Evolutionary conservation across 352 stramenopile genomes (phyloP).

Genomic region (Pythium sukuiense): DNA sequence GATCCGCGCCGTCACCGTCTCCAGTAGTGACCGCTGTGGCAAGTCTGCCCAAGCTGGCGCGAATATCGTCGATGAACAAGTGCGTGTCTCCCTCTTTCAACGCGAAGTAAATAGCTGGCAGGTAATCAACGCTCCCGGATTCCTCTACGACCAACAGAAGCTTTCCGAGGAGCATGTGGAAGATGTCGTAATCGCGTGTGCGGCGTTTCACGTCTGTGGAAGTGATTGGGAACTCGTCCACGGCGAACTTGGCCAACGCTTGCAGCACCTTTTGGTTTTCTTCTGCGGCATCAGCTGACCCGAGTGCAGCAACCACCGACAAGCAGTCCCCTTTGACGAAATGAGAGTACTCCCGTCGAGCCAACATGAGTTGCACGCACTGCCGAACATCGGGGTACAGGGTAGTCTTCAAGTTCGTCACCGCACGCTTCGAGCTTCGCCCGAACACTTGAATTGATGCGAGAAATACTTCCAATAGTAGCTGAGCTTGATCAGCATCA

Average conservation of each 20-base stretch:
- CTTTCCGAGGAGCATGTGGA: constrained; percentile 48
- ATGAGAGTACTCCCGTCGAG: constrained; percentile 39
- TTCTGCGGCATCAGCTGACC: constrained; percentile 11
- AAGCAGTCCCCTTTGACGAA: constrained; percentile 65
- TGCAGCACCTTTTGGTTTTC: constrained; percentile 29
- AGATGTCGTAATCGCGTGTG: constrained; percentile 70
- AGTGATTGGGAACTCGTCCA: constrained; percentile 74
- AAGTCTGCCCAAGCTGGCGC: constrained; percentile 45
- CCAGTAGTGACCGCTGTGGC: constrained; percentile 14
- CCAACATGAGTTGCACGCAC: constrained; percentile 39
- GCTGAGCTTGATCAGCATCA: constrained; percentile 39
- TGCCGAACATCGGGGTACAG: constrained; percentile 45
- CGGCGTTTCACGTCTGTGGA: constrained; percentile 65
- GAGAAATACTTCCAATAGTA: constrained; percentile 44
- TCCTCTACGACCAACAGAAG: constrained; percentile 58
- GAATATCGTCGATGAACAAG: constrained; percentile 54
- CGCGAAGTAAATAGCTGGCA: constrained; percentile 56
- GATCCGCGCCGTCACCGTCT: not conserved
- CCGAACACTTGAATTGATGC: constrained; percentile 45
- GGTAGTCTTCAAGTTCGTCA: constrained; percentile 28
- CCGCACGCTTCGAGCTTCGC: constrained; percentile 35
- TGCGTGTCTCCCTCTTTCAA: constrained; percentile 64
- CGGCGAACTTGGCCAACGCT: constrained; percentile 48
- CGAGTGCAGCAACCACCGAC: constrained; percentile 39
- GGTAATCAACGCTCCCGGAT: constrained; percentile 42